phyloP scores from a whole-genome alignment of 148 eudicot genomes.

The Spergularia bocconei region DNA sequence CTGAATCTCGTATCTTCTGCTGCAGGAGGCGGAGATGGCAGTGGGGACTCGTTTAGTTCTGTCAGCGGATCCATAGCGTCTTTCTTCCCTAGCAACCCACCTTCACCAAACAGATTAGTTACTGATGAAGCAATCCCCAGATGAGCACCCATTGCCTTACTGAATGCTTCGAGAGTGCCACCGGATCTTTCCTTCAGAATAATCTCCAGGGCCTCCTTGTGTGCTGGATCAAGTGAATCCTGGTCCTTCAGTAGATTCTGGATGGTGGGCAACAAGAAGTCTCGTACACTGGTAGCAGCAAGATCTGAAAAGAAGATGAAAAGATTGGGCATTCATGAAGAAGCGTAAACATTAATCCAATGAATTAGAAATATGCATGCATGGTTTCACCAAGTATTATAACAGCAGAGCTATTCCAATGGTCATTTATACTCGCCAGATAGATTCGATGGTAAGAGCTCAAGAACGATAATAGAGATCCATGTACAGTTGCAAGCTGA shows the following conservation, averaged over 20 bases:
- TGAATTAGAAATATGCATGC: not conserved
- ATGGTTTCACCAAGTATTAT: too few species aligned
- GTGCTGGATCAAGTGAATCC: conserved; percentile 97
- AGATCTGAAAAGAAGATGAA: conserved; percentile 52
- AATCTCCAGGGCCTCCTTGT: conserved; percentile 89
- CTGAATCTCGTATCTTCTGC: conserved; percentile 82
- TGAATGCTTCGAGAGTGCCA: conserved; percentile 77
- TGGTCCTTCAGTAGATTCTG: conserved; percentile 81
- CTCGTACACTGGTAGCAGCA: conserved; percentile 68
- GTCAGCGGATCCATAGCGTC: conserved; percentile 45
- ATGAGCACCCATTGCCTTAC: conserved; percentile 95
- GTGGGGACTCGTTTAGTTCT: conserved; percentile 43
- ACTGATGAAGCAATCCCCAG: conserved; percentile 81
- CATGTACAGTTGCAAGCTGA: too few species aligned
- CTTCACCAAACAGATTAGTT: conserved; percentile 72
- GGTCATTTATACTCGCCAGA: not conserved
- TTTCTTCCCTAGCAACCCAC: conserved; percentile 76
- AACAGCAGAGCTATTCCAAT: not conserved
- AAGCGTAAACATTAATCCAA: not conserved
- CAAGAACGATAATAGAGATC: not conserved
- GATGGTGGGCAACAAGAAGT: conserved; percentile 74
- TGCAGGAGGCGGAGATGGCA: conserved; percentile 33
- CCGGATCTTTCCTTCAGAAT: conserved; percentile 89
- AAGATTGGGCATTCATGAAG: not conserved
- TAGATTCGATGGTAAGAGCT: not conserved